Evolutionary conservation across 805 yeast species (phyloP), one percentile per base, ranked within the genome.

Genomic region (Millerago galiae): DNA sequence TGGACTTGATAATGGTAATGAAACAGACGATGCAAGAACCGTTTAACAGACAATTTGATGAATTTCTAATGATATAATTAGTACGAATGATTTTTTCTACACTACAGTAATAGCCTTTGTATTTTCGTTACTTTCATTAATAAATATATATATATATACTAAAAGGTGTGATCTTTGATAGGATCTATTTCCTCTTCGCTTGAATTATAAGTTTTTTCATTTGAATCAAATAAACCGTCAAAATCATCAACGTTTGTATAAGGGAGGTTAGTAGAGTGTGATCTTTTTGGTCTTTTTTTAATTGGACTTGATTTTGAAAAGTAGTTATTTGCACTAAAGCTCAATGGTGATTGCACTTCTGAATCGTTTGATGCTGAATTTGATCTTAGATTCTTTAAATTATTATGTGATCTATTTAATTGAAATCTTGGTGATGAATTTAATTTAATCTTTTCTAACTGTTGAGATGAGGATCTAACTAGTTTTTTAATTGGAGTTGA

Each of bases 361-460:
- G 27, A 44, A 8, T 49, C 53, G 32, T 49, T 46, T 6, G 56
- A 48, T 2, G 56, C 51, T 7, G 59, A 55, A 26, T 47, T 48
- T 1, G 59, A 54, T 40, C 59, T 48, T 13, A 51, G 52, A 26
- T 42, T 43, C 21, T 47, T 44, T 17, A 21, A 43, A 8, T 29
- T 29, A 11, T 37, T 35, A 5, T 39, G 46, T 8, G 26, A 18
- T 16, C 36, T 42, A 12, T 33, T 38, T 9, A 37, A 13, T 18
- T 37, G 38, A 29, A 35, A 40, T 6, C 9, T 15, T 24, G 34
- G 15, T 13, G 26, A 9, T 29, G 32, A 21, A 21, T 21, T n/a
- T n/a, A 14, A 16, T 2, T 15, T 8, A 4, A 17, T 6, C 9
- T 15, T 11, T 13, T 33, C 35, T 10, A 32, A 8, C n/a, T 38